These are phyloP conservation scores for Suillus placidus DNA, from an alignment of 768 basidiomycete genomes.

Conservation along the genomic window DNA sequence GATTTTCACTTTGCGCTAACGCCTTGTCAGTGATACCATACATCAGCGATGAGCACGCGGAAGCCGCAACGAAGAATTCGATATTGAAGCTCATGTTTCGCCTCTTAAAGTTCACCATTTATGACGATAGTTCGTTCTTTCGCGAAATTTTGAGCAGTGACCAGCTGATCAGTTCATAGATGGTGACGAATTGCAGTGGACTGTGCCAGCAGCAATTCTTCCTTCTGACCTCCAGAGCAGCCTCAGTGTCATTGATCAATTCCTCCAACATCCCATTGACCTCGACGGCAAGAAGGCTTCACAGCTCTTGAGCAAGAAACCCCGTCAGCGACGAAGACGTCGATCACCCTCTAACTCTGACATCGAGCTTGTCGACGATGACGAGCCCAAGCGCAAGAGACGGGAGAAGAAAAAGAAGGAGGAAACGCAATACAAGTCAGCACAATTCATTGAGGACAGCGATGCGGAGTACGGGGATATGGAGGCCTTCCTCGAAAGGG, in stretches of 20 bases:
- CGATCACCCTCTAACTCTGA: conserved; percentile 52
- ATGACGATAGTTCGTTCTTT: conserved; percentile 60
- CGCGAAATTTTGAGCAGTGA: neutral
- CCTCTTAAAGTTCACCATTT: conserved; percentile 69
- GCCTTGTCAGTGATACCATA: conserved; percentile 70
- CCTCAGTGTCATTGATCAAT: conserved; percentile 80
- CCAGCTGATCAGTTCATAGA: conserved; percentile 39
- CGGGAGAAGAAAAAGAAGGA: conserved; percentile 62
- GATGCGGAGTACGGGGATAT: conserved; percentile 83
- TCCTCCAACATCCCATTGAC: conserved; percentile 79
- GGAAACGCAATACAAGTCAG: conserved; percentile 79
- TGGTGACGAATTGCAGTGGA: conserved; percentile 81
- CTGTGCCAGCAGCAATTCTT: conserved; percentile 70
- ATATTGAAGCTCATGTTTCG: conserved; percentile 86
- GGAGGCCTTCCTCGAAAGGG: conserved; percentile 79
- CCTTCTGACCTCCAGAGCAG: conserved; percentile 70
- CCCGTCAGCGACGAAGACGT: conserved; percentile 52
- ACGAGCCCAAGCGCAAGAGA: conserved; percentile 39
- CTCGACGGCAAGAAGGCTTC: conserved; percentile 76
- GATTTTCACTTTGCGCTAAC: conserved; percentile 11
- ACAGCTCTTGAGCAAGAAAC: conserved; percentile 69
- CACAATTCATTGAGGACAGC: conserved; percentile 90
- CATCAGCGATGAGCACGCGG: conserved; percentile 70
- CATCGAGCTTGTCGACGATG: conserved; percentile 36
- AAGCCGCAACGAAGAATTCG: conserved; percentile 76